phyloP scores from a whole-genome alignment of 352 stramenopile genomes.

The Pythium phragmiticola region DNA sequence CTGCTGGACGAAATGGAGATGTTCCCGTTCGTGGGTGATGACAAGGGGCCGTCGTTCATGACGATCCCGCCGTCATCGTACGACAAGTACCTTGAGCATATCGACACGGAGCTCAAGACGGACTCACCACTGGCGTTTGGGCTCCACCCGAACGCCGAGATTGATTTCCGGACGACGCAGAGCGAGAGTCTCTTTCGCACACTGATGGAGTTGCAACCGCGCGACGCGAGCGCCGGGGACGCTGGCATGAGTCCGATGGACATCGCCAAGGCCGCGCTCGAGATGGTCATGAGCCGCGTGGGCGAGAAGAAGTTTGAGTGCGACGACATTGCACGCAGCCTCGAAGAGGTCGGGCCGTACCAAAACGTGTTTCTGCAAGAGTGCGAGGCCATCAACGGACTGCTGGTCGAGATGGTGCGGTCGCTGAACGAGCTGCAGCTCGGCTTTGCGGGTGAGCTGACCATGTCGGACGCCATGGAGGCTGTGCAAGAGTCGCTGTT shows the following conservation, averaged over 20 bases:
- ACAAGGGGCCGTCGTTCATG: constrained; percentile 93
- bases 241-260: constrained; percentile 91
- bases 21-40: constrained; percentile 92
- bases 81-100: constrained; percentile 97
- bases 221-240: constrained; percentile 83
- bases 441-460: constrained; percentile 96
- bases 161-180: constrained; percentile 97
- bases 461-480: constrained; percentile 98
- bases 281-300: constrained; percentile 94
- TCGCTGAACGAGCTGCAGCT: constrained; percentile 97
- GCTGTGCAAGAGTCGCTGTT: constrained; percentile 93
- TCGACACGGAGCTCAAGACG: constrained; percentile 94
- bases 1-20: constrained; percentile 89
- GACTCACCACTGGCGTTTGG: constrained; percentile 98
- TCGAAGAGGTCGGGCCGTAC: constrained; percentile 95
- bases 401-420: constrained; percentile 94
- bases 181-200: constrained; percentile 95
- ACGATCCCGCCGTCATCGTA: constrained; percentile 93
- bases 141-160: constrained; percentile 97
- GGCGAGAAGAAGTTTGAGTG: constrained; percentile 98
- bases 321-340: constrained; percentile 91
- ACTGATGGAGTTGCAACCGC: constrained; percentile 95
- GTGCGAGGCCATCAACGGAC: constrained; percentile 96
- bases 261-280: constrained; percentile 86
- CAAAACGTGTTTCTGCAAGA: constrained; percentile 98